A percentile compares a stretch with the other conserved stretches of the same genome.
phyloP scores from a whole-genome alignment of 108 stramenopile genomes.

The Skeletonema costatum region DNA sequence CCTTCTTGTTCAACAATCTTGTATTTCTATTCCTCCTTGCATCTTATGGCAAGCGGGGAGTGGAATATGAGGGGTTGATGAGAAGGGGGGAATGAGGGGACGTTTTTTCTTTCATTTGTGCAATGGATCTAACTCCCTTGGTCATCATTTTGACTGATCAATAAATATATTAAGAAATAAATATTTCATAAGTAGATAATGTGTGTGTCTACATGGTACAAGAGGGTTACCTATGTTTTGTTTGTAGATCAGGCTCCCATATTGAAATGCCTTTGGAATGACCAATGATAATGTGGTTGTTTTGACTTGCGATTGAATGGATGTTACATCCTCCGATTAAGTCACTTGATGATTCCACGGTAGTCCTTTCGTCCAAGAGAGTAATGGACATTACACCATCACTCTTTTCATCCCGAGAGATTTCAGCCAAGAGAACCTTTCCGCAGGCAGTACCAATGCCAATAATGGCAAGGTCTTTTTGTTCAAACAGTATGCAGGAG shows the following conservation, averaged over 20 bases:
- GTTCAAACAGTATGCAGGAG: not conserved
- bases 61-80: not conserved
- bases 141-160: slow-evolving; percentile 6
- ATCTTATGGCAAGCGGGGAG: not conserved
- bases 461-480: not conserved
- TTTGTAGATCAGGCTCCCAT: not conserved
- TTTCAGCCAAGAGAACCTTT: not conserved
- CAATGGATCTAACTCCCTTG: slow-evolving; percentile 6
- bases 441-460: not conserved
- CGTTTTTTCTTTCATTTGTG: not conserved
- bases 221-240: not conserved
- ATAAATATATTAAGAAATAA: slow-evolving; percentile 5
- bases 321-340: not conserved
- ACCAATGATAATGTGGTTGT: not conserved
- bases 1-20: not conserved
- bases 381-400: not conserved
- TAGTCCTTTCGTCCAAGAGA: not conserved
- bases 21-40: not conserved
- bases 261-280: slow-evolving; percentile 2
- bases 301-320: not conserved
- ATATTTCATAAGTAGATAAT: not conserved
- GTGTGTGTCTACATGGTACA: too few species aligned
- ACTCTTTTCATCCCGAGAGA: not conserved
- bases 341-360: not conserved
- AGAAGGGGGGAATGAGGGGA: not conserved